A percentile compares a stretch with the other conserved stretches of the same genome.
Evolutionary conservation across 768 basidiomycete genomes (phyloP).

Genomic region (Tricholoma hemisulphureum): DNA sequence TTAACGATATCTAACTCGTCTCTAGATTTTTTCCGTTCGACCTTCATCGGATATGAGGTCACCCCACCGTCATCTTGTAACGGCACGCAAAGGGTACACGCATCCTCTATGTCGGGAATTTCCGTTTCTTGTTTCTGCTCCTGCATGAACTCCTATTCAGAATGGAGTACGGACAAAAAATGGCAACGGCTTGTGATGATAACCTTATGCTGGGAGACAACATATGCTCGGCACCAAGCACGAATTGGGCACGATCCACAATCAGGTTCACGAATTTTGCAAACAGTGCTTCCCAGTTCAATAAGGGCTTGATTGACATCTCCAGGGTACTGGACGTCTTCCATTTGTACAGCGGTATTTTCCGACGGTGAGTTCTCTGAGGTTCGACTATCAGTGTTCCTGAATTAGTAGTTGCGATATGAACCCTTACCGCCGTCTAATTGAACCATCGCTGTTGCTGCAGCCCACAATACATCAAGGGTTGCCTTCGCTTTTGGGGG

Average conservation of each 20-base stretch:
- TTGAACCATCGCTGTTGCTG: constrained; percentile 68
- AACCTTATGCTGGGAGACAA: constrained; percentile 8
- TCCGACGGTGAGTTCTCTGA: background rate
- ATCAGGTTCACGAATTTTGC: constrained; percentile 78
- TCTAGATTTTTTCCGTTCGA: constrained; percentile 75
- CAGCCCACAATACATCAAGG: constrained; percentile 80
- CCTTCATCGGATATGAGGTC: constrained; percentile 85
- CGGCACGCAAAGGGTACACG: constrained; percentile 67
- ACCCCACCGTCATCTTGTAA: constrained; percentile 44
- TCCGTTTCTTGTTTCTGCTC: too few species aligned
- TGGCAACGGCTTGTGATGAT: background rate
- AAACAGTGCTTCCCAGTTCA: constrained; percentile 91
- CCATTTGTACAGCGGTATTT: background rate
- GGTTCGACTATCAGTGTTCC: background rate
- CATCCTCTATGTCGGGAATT: constrained; percentile 71
- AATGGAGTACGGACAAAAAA: background rate
- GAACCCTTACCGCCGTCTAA: constrained; percentile 14
- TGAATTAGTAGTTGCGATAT: background rate
- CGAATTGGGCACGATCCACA: constrained; percentile 74
- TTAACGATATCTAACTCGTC: constrained; percentile 85
- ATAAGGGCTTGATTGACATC: constrained; percentile 93
- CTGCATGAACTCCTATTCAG: background rate
- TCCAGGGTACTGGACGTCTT: constrained; percentile 52
- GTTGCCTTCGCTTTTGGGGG: constrained; percentile 77
- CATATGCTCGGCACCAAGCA: constrained; percentile 66